Evolutionary conservation across 2,329 filamentous ascomycete species (phyloP), one percentile per base, ranked within the genome.

Genomic region (Sclerotinia subarctica): DNA sequence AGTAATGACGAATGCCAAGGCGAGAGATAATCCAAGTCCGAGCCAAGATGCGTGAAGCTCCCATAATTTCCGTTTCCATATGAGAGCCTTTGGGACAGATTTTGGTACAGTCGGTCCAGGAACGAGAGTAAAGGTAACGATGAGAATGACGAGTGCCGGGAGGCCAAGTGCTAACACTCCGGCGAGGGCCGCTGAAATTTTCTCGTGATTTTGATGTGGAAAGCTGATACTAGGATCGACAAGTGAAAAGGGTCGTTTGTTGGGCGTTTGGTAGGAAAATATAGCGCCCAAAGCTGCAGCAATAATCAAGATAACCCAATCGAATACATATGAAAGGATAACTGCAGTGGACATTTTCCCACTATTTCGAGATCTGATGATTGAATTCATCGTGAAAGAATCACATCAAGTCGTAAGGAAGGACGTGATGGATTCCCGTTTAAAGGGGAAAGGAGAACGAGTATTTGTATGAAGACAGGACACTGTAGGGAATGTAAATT

Each of bases 1-100:
- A 0, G 93, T 94, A 74, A 96, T 88, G 78, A 95, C 88, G 81
- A 91, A 96, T 5, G 90, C 85, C 2, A 86, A 83, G 2, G 89
- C 87, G 13, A 93, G 81, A 3, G 91, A 87, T 24, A 97, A 82
- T 0, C 84, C 91, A 3, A 97, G 83, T 0, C 94, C 94, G 74
- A 97, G 87, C 87, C 90, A 92, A 69, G 92, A 93, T 2, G 88
- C 88, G 77, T 97, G 93, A 78, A 92, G 88, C 78, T 97, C 94
- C 93, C 94, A 97, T 1, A 97, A 78, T 80, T 95, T 97, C 72
- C 92, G 86, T 76, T 86, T 87, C 88, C 92, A 93, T 56, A 94
- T 82, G 66, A 92, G 79, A 5, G 84, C 78, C 71, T 84, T 84
- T 1, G 91, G 87, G 0, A 89, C 88, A 26, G 84, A 83, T 53